A percentile compares a stretch with the other conserved stretches of the same genome.
Conservation (phyloP, 192 early-diverging fungal genomes). For the Backusella luteola region DNA sequence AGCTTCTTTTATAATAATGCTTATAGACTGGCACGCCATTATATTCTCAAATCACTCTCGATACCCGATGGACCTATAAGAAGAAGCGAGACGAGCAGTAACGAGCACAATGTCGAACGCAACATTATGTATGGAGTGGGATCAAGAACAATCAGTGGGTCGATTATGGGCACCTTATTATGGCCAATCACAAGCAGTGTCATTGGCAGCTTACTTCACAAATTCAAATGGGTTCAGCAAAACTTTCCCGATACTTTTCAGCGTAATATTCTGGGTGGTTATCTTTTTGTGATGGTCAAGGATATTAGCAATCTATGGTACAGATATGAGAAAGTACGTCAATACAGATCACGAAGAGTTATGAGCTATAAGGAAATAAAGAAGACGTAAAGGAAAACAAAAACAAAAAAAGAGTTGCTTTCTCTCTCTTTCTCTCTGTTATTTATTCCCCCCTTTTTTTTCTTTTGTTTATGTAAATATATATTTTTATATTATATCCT, state of each 20-base stretch:
- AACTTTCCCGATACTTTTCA: constrained; percentile 33
- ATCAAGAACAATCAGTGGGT: constrained; percentile 51
- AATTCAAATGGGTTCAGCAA: constrained; percentile 15
- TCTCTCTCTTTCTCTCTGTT: neutral
- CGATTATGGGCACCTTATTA: constrained; percentile 61
- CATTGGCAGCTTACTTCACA: constrained; percentile 43
- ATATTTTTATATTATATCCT: neutral
- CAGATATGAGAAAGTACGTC: constrained; percentile 43
- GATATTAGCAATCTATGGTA: constrained; percentile 59
- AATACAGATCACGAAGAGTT: constrained; percentile 10
- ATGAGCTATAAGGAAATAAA: constrained; percentile 9
- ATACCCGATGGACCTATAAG: neutral
- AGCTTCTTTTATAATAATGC: constrained; percentile 16
- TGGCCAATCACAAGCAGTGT: constrained; percentile 67
- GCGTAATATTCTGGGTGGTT: constrained; percentile 31
- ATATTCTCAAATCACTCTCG: constrained; percentile 9
- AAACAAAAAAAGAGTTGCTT: neutral
- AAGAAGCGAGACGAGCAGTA: neutral
- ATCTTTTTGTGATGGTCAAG: constrained; percentile 38
- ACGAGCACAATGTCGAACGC: constrained; percentile 21
- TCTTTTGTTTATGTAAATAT: neutral
- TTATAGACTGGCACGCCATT: constrained; percentile 10
- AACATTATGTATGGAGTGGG: constrained; percentile 58
- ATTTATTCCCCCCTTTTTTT: neutral
- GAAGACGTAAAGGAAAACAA: neutral